phyloP scores from a whole-genome alignment of 768 basidiomycete species.

The Naganishia onofrii region DNA sequence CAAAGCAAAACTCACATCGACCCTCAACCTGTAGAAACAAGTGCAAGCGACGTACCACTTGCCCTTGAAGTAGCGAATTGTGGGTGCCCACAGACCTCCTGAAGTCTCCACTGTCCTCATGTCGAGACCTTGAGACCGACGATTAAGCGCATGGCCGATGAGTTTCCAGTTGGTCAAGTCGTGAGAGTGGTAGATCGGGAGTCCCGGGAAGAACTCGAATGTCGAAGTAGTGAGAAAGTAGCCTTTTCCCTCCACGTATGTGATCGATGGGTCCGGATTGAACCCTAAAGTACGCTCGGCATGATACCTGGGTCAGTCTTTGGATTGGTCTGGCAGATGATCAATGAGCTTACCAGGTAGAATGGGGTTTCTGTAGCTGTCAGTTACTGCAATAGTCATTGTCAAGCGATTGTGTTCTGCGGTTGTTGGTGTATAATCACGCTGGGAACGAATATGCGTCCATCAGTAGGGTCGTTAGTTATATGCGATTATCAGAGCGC shows the following conservation, averaged over 20 bases:
- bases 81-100: conserved; percentile 38
- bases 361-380: conserved; percentile 37
- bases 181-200: conserved; percentile 39
- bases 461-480: too few species aligned
- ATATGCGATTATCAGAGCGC: too few species aligned
- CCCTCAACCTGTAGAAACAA: conserved; percentile 7
- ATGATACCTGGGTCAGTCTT: too few species aligned
- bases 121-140: conserved; percentile 22
- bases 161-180: conserved; percentile 41
- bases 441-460: too few species aligned
- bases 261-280: conserved; percentile 44
- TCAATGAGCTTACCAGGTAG: conserved; percentile 29
- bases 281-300: conserved; percentile 27
- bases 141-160: conserved; percentile 33
- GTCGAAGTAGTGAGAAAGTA: conserved; percentile 43
- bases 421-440: too few species aligned
- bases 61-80: conserved; percentile 35
- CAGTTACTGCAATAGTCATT: not conserved
- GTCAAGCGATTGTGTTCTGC: too few species aligned
- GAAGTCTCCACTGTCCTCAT: conserved; percentile 31
- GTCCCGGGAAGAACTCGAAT: conserved; percentile 44
- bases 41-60: conserved; percentile 34
- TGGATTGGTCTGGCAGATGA: too few species aligned
- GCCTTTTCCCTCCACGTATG: conserved; percentile 27
- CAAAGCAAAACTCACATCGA: conserved; percentile 7